Evolutionary conservation across 805 yeast species (phyloP), one percentile per base, ranked within the genome.

Genomic region (Wickerhamomyces chaumierensis): DNA sequence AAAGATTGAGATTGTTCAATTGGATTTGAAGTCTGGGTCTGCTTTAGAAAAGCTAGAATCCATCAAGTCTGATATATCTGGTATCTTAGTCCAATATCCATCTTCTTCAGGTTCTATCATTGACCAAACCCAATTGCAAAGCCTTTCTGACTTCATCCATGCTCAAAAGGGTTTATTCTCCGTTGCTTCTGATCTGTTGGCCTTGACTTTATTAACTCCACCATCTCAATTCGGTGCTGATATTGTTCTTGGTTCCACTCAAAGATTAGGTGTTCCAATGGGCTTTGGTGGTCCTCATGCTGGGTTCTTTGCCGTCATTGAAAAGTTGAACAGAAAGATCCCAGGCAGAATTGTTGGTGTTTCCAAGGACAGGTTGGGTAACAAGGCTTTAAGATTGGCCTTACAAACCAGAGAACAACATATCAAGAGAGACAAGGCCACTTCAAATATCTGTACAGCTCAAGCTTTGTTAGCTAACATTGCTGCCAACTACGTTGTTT

Each of bases 271-370:
- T 53, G 96, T 90, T 31, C 97, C 98, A 39, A 74, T 90, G 66
- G 98, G 97, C 6, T 92, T 78, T 57, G 98, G 98, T 54, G 98
- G 98, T 17, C 98, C 98, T 3, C 98, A 92, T 60, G 97, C 98
- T 35, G 98, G 95, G 1, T 92, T 85, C 63, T 88, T 92, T 51
- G 85, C 97, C 8, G 94, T 90, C 32, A 70, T 75, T n/a, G 75
- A 78, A 42, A 71, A 76, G 40, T 69, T 81, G 49, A 84, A 85
- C 56, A 76, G 98, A 57, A 92, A 88, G 61, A 86, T 92, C 59
- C 98, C 98, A 2, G 98, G 98, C 34, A 75, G 98, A 65, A 73
- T 92, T 40, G 88, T 92, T 39, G 98, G 98, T 55, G 77, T 84
- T 32, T 78, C 95, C 31, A 85, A 84, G 57, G 98, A 90, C 58